These are phyloP conservation scores for grape (Vitis vinifera) DNA, from an alignment of 164 flowering plant species.

Conservation along the genomic window ASM3070453v1 NC_081818.1:735001-735500, in stretches of 20 bases:
- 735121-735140: no score
- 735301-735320: no score
- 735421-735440: slow-evolving; percentile 97
- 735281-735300: no score
- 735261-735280: no score
- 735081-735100: no score
- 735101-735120: not conserved
- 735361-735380: not conserved
- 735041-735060: no score
- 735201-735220: slow-evolving; percentile 54
- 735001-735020: no score
- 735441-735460: slow-evolving; percentile 86
- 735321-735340: not conserved
- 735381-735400: not conserved
- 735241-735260: not conserved
- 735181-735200: slow-evolving; percentile 89
- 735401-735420: slow-evolving; percentile 5
- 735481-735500: slow-evolving; percentile 89
- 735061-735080: no score
- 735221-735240: not conserved
- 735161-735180: slow-evolving; percentile 81
- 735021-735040: no score
- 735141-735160: not conserved
- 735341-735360: not conserved
- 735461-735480: slow-evolving; percentile 91